These are phyloP conservation scores for Xylaria sp. DNA, from an alignment of 2,329 filamentous ascomycete genomes.

Conservation along the genomic window DNA sequence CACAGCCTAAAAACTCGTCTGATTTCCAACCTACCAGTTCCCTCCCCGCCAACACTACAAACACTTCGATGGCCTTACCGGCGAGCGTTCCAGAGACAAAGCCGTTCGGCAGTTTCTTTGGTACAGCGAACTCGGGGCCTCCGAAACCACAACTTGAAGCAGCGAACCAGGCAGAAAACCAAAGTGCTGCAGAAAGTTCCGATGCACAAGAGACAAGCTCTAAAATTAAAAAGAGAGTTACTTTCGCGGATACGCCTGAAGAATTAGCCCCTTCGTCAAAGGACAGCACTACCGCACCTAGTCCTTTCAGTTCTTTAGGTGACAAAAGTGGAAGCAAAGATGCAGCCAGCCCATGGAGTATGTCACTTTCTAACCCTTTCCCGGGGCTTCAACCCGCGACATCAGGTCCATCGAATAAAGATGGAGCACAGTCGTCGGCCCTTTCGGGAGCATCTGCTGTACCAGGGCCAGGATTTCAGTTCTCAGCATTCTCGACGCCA, in stretches of 20 bases:
- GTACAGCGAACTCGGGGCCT: background rate
- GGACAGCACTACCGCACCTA: background rate
- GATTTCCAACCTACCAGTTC: background rate
- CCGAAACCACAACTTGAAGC: background rate
- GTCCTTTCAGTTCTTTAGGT: conserved; percentile 17
- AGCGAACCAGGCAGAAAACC: background rate
- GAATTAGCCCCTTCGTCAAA: background rate
- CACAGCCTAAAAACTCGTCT: conserved; percentile 2
- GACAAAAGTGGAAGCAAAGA: conserved; percentile 11
- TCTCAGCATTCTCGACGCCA: background rate
- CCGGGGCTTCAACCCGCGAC: background rate
- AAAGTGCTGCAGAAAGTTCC: background rate
- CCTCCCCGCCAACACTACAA: background rate
- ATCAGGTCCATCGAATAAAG: conserved; percentile 1
- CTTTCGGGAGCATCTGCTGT: conserved; percentile 7
- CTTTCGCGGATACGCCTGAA: conserved; percentile 12
- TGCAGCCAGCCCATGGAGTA: background rate
- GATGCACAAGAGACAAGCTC: background rate
- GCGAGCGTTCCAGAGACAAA: background rate
- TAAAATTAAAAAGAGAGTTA: conserved; percentile 18
- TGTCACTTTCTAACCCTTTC: background rate
- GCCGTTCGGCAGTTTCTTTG: background rate
- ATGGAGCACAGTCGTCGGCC: background rate
- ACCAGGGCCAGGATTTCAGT: conserved; percentile 1
- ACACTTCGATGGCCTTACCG: too few relatives aligned